Evolutionary conservation across 352 stramenopile species (phyloP).

Genomic region (Thalassiosira mediterranea): DNA sequence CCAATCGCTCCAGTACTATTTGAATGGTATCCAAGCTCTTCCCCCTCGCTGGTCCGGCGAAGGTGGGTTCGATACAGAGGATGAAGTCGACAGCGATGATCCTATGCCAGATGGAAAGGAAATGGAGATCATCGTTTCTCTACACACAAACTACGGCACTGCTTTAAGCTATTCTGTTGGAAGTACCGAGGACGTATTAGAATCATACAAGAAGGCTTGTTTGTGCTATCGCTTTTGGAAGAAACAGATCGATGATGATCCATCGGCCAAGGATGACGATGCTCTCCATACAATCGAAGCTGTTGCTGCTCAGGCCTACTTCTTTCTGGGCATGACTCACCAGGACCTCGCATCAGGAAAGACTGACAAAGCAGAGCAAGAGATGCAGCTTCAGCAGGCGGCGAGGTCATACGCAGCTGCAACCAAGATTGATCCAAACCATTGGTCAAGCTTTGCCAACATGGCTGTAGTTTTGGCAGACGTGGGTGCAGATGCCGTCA

Average conservation of each 20-base stretch:
- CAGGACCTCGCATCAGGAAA: conserved; percentile 48
- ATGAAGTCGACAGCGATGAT: no score
- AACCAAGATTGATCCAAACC: conserved; percentile 59
- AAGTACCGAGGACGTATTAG: no score
- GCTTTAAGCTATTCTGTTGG: no score
- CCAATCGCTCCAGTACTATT: no score
- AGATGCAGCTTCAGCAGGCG: conserved; percentile 36
- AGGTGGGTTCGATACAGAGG: no score
- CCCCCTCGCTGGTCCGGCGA: no score
- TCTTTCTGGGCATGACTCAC: conserved; percentile 72
- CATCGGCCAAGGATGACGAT: conserved; percentile 22
- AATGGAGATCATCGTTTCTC: conserved; percentile 7
- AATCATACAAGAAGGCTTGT: no score
- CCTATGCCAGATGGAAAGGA: no score
- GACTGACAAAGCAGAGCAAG: conserved; percentile 10
- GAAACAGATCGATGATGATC: not conserved
- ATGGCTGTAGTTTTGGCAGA: conserved; percentile 64
- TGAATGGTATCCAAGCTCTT: no score
- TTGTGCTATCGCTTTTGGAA: conserved; percentile 9
- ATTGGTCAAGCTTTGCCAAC: conserved; percentile 72
- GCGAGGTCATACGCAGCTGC: conserved; percentile 54
- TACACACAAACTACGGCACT: not conserved
- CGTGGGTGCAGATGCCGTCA: conserved; percentile 11
- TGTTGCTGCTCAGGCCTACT: conserved; percentile 56
- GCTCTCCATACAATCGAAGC: conserved; percentile 26